Base-by-base conservation (phyloP, 345 rosid species). In the Atalantia buxifolia region DNA sequence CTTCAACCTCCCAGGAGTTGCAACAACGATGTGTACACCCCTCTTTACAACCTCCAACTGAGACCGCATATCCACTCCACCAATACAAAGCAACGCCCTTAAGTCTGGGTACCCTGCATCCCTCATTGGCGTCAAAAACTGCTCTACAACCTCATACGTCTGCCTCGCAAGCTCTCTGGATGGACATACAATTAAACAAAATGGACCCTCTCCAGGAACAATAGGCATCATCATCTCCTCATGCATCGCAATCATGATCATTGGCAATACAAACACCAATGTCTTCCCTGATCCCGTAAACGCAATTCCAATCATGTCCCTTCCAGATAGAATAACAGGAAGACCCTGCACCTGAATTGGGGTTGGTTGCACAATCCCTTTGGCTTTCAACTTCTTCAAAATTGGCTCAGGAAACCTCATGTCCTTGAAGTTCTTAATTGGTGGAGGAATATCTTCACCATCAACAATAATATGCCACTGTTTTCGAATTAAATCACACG, bases 271-370 rank as follows among this genome's bases (percentile, higher is more conserved):
- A 38, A 93, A 93, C 65, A 92, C 98, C 75, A 95, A 77, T 0
- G 98, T 95, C 89, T 93, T 95, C 50, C 97, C 98, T 0, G 98
- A 95, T 10, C 98, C 98, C 0, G 98, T 93, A 77, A 95, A 95
- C 0, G 98, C 98, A 83, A 95, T 92, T 80, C 98, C 98, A 35
- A 92, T 90, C 98, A 93, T 95, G 76, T 95, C 98, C 70, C 98
- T 86, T 12, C 98, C 98, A 0, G 97, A 67, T 61, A 95, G 78
- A 70, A 92, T 82, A 75, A 92, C 98, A 16, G 98, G 98, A 72
- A 95, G 91, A n/a, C 98, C 98, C 81, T 93, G 98, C 42, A 95
- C 98, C 85, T 95, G 98, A 60, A 95, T 95, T 0, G 98, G 98
- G 25, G 97, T 95, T 1, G 98, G 98, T 82, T 93, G 98, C 83